Percentiles rank a stretch among this genome's conserved stretches.
These are phyloP conservation scores for Suillus paluster DNA, from an alignment of 768 basidiomycete species.

Conservation along the genomic window DNA sequence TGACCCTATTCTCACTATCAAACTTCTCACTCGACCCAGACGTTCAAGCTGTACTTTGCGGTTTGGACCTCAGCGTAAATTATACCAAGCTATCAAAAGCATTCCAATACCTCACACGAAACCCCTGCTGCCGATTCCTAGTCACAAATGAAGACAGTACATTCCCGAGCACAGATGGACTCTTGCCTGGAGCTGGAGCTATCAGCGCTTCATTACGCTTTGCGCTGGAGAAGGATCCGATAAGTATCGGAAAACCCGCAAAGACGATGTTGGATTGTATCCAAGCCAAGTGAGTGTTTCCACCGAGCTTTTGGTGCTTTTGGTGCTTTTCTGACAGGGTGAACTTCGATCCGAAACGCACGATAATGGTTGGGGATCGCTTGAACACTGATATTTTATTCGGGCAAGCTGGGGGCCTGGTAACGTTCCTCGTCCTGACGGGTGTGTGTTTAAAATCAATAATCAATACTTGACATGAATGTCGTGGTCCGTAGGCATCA, in stretches of 20 bases:
- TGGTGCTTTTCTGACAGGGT: slow-evolving; percentile 56
- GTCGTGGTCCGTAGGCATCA: slow-evolving; percentile 66
- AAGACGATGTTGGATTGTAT: slow-evolving; percentile 93
- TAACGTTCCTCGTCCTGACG: slow-evolving; percentile 93
- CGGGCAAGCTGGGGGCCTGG: slow-evolving; percentile 82
- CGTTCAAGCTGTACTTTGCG: slow-evolving; percentile 94
- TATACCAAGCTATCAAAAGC: slow-evolving; percentile 96
- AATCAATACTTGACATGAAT: neutral
- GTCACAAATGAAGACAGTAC: slow-evolving; percentile 94
- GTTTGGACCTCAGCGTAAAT: slow-evolving; percentile 84
- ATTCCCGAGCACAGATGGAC: slow-evolving; percentile 72
- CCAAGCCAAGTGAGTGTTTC: slow-evolving; percentile 60
- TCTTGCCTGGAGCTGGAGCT: slow-evolving; percentile 86
- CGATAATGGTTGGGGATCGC: slow-evolving; percentile 96
- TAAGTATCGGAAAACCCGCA: slow-evolving; percentile 90
- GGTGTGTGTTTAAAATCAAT: slow-evolving; percentile 48
- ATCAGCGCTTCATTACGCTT: slow-evolving; percentile 82
- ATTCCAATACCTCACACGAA: slow-evolving; percentile 84
- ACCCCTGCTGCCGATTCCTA: slow-evolving; percentile 81
- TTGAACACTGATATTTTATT: slow-evolving; percentile 96
- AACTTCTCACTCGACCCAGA: slow-evolving; percentile 75
- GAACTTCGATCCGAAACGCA: slow-evolving; percentile 80
- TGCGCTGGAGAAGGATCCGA: slow-evolving; percentile 70
- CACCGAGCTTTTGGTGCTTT: neutral
- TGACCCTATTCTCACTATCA: slow-evolving; percentile 64